phyloP scores from a whole-genome alignment of 257 asterid species.

The Scutellaria minor region DNA sequence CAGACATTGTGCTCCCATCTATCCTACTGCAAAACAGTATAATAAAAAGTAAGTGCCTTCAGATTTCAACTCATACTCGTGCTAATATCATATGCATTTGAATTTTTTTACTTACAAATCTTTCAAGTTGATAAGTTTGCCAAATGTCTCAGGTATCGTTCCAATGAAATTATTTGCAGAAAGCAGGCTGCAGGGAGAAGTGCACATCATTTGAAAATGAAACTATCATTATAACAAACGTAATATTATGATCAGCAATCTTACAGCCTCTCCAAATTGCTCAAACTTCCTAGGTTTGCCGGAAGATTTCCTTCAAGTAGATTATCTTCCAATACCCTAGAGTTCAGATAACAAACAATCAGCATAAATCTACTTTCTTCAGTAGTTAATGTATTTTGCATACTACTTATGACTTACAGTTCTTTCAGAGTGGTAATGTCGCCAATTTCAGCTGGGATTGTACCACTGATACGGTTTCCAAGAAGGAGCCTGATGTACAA shows the following conservation, averaged over 20 bases:
- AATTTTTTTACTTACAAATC: slow-evolving; percentile 70
- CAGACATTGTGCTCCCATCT: slow-evolving; percentile 69
- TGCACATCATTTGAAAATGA: slow-evolving; percentile 24
- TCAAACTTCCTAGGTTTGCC: slow-evolving; percentile 64
- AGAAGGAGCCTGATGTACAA: slow-evolving; percentile 58
- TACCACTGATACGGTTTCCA: slow-evolving; percentile 80
- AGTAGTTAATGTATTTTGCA: slow-evolving; percentile 13
- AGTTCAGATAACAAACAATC: slow-evolving; percentile 32
- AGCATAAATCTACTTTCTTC: slow-evolving; percentile 29
- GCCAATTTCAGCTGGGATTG: slow-evolving; percentile 77
- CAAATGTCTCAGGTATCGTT: slow-evolving; percentile 64
- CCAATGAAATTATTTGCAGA: slow-evolving; percentile 81
- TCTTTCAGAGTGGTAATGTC: slow-evolving; percentile 61
- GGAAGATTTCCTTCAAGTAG: slow-evolving; percentile 84
- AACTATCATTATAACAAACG: not conserved
- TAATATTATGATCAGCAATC: slow-evolving; percentile 35
- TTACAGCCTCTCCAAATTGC: slow-evolving; percentile 71
- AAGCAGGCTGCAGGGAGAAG: slow-evolving; percentile 63
- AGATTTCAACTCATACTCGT: too few species aligned
- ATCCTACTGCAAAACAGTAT: slow-evolving; percentile 73
- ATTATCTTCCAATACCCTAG: slow-evolving; percentile 80
- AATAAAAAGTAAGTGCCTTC: not conserved
- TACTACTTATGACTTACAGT: slow-evolving; percentile 60
- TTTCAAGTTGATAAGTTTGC: slow-evolving; percentile 66
- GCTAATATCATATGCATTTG: not conserved